These are phyloP conservation scores for Skeletonema costatum DNA, from an alignment of 108 stramenopile species.

Conservation along the genomic window DNA sequence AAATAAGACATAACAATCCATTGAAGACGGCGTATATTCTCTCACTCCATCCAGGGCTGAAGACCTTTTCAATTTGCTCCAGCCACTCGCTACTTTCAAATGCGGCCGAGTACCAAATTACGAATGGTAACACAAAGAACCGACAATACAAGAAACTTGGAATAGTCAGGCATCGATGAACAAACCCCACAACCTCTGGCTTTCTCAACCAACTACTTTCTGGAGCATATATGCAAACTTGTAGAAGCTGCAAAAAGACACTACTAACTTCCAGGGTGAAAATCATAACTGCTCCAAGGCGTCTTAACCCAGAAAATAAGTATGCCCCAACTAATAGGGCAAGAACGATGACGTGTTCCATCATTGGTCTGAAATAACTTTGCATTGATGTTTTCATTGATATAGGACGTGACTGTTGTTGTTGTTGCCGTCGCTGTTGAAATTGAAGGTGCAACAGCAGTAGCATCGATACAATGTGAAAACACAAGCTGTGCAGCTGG, in stretches of 20 bases:
- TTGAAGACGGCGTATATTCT: constrained; percentile 59
- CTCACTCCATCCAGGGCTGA: constrained; percentile 58
- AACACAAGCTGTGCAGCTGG: constrained; percentile 76
- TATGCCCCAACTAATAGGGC: constrained; percentile 59
- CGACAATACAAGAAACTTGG: constrained; percentile 73
- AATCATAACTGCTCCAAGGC: constrained; percentile 74
- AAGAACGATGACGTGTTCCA: constrained; percentile 68
- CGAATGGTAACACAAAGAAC: constrained; percentile 74
- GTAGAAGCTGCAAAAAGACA: constrained; percentile 70
- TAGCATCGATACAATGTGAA: constrained; percentile 65
- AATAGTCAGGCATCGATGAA: constrained; percentile 63
- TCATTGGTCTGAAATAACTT: constrained; percentile 50
- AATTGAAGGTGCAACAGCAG: constrained; percentile 44
- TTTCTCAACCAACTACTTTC: constrained; percentile 33
- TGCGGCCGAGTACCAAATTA: constrained; percentile 70
- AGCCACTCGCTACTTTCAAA: constrained; percentile 79
- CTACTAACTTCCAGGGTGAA: constrained; percentile 75
- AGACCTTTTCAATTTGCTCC: constrained; percentile 75
- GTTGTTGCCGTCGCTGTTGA: constrained; percentile 9
- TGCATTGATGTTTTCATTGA: constrained; percentile 52
- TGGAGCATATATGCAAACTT: constrained; percentile 75
- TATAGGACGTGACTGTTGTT: constrained; percentile 9
- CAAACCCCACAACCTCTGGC: constrained; percentile 31
- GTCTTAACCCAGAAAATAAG: constrained; percentile 69
- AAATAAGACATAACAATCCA: constrained; percentile 49